phyloP scores from a whole-genome alignment of 1,284 basidiomycete species.

The Vanrija pseudolonga region DNA sequence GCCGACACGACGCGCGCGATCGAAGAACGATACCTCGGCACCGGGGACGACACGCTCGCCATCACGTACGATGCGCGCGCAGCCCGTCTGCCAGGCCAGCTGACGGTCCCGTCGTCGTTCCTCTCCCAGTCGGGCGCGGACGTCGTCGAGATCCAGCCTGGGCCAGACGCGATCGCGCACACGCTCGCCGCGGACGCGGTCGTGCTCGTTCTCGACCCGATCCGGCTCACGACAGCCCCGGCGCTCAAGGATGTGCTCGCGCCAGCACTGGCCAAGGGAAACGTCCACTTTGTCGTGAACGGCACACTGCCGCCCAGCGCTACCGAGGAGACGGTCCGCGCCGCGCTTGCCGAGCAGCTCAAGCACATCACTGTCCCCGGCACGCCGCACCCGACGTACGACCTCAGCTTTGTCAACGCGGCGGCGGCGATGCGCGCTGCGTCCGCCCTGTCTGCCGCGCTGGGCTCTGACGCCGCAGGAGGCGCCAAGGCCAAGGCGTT shows the following conservation, averaged over 20 bases:
- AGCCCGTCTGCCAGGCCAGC: conserved; percentile 5
- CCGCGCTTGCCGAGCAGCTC: conserved; percentile 21
- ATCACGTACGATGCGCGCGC: conserved; percentile 8
- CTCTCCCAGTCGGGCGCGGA: conserved; percentile 27
- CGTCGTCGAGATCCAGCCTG: conserved; percentile 26
- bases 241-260: conserved; percentile 16
- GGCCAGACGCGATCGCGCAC: neutral
- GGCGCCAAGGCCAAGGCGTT: conserved; percentile 22
- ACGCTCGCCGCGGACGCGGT: conserved; percentile 23
- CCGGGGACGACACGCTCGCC: conserved; percentile 10
- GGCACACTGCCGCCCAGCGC: conserved; percentile 25
- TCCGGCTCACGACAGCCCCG: conserved; percentile 26
- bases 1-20: conserved; percentile 23
- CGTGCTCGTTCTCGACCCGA: conserved; percentile 44
- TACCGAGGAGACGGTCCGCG: conserved; percentile 16
- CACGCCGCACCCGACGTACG: neutral
- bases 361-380: conserved; percentile 1
- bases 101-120: conserved; percentile 32
- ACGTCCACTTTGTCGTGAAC: conserved; percentile 35
- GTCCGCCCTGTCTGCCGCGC: conserved; percentile 26
- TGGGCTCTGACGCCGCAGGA: conserved; percentile 7
- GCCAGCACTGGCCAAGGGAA: conserved; percentile 15
- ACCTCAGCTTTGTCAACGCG: conserved; percentile 30
- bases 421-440: conserved; percentile 33
- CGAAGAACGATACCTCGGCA: conserved; percentile 20